These are phyloP conservation scores for Colletotrichum tanaceti DNA, from an alignment of 2,329 filamentous ascomycete genomes.

Conservation along the genomic window DNA sequence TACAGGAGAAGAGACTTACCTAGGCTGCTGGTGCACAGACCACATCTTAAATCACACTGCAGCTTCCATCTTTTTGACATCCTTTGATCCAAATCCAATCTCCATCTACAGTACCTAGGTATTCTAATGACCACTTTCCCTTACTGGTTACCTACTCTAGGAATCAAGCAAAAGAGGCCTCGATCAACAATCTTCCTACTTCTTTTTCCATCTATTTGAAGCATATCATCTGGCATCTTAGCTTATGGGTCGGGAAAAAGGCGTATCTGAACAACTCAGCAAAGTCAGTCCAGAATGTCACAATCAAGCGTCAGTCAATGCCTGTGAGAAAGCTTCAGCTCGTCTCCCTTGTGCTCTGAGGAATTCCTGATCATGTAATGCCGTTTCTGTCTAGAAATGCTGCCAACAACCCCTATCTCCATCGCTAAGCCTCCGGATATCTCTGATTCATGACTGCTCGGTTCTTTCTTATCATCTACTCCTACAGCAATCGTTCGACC, in stretches of 20 bases:
- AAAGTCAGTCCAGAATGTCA: background rate
- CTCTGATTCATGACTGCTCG: background rate
- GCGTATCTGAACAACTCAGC: too few species aligned
- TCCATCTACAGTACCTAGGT: background rate
- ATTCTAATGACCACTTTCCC: too few species aligned
- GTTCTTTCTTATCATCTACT: background rate
- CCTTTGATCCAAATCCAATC: background rate
- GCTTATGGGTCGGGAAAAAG: too few species aligned
- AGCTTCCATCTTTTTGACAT: too few species aligned
- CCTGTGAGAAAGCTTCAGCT: background rate
- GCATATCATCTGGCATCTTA: too few species aligned
- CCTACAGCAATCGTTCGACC: background rate
- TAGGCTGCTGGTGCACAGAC: constrained; percentile 23
- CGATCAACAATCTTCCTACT: too few species aligned
- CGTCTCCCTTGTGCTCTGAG: background rate
- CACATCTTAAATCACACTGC: constrained; percentile 31
- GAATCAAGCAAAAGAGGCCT: too few species aligned
- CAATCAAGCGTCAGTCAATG: background rate
- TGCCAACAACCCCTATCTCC: background rate
- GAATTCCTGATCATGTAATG: background rate
- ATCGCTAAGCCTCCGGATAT: background rate
- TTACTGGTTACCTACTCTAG: too few species aligned
- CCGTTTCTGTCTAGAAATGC: background rate
- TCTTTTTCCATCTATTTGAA: background rate
- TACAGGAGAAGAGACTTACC: too few species aligned